phyloP scores from a whole-genome alignment of 176 grass and related monocot genomes.

The Canna indica region DNA sequence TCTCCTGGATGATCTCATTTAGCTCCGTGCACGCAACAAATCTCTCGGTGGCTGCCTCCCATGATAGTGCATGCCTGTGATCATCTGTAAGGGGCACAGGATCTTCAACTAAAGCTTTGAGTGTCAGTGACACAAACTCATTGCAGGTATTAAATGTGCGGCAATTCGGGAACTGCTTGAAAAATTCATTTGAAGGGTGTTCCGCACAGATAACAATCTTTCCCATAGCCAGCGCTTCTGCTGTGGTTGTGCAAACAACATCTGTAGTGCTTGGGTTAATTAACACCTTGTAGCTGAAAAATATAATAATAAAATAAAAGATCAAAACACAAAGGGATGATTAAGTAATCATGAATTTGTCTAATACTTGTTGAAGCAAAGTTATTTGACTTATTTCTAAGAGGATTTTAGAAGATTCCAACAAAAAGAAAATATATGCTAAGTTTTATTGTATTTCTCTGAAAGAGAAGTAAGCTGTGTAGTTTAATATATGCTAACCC shows the following conservation, averaged over 20 bases:
- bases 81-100: slow-evolving; percentile 52
- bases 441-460: too few relatives aligned
- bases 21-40: slow-evolving; percentile 58
- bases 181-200: slow-evolving; percentile 93
- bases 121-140: slow-evolving; percentile 60
- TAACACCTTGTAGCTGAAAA: slow-evolving; percentile 92
- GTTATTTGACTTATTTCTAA: too few relatives aligned
- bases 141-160: slow-evolving; percentile 52
- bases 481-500: too few relatives aligned
- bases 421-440: too few relatives aligned
- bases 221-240: slow-evolving; percentile 89
- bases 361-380: too few relatives aligned
- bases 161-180: slow-evolving; percentile 90
- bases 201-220: slow-evolving; percentile 88
- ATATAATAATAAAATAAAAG: slow-evolving; percentile 5
- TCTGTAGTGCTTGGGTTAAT: slow-evolving; percentile 96
- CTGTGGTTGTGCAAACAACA: slow-evolving; percentile 93
- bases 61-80: slow-evolving; percentile 69
- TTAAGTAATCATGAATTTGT: too few relatives aligned
- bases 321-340: slow-evolving; percentile 8
- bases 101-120: slow-evolving; percentile 49
- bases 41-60: slow-evolving; percentile 85
- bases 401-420: too few relatives aligned
- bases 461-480: too few relatives aligned
- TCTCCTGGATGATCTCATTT: slow-evolving; percentile 11